Percentiles rank a stretch among this genome's conserved stretches.
phyloP scores from a whole-genome alignment of 2,329 filamentous ascomycete species.

The Fusarium compactum region DNA sequence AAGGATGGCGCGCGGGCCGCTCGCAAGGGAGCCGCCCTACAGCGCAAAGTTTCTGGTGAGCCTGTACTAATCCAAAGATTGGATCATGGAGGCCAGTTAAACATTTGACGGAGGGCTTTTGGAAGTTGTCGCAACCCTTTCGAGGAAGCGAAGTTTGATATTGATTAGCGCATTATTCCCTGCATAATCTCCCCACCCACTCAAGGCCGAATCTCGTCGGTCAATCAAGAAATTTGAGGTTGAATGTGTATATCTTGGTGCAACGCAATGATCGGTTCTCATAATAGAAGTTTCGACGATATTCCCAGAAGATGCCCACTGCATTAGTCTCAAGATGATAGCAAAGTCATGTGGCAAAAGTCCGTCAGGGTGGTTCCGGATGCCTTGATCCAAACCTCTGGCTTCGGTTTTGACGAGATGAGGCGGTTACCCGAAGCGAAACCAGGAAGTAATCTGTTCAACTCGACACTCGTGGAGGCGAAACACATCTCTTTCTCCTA shows the following conservation, averaged over 20 bases:
- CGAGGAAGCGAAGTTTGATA: conserved; percentile 20
- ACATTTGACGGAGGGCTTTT: conserved; percentile 6
- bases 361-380: background rate
- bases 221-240: background rate
- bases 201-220: conserved; percentile 34
- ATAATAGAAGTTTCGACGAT: background rate
- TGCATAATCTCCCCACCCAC: conserved; percentile 26
- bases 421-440: conserved; percentile 35
- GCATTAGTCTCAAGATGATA: background rate
- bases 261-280: conserved; percentile 1
- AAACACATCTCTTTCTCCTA: conserved; percentile 28
- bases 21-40: conserved; percentile 33
- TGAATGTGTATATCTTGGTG: background rate
- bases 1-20: conserved; percentile 42
- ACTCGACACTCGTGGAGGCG: conserved; percentile 35
- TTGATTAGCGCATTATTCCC: conserved; percentile 34
- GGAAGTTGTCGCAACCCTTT: conserved; percentile 26
- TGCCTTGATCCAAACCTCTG: conserved; percentile 16
- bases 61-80: conserved; percentile 20
- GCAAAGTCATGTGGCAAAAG: background rate
- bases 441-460: conserved; percentile 30
- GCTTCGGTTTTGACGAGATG: conserved; percentile 28
- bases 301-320: background rate
- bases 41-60: conserved; percentile 35
- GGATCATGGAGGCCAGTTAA: conserved; percentile 13